Percentiles rank a stretch among this genome's conserved stretches.
Evolutionary conservation across 2,329 filamentous ascomycete species (phyloP).

Genomic region (Alternaria gaisen): DNA sequence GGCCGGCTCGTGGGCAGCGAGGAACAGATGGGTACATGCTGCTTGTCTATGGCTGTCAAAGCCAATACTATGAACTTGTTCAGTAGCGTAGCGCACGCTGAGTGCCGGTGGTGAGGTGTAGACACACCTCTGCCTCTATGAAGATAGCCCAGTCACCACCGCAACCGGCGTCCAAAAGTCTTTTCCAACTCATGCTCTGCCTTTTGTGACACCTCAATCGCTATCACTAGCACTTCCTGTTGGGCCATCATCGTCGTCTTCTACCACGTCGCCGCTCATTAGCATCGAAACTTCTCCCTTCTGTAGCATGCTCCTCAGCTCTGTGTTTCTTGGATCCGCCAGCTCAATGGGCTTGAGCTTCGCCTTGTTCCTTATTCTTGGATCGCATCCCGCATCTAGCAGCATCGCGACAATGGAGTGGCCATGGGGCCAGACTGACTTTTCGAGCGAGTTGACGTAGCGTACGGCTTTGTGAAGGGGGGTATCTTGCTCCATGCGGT

Average conservation of each 20-base stretch:
- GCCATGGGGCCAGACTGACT: constrained; percentile 72
- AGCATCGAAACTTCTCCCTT: constrained; percentile 73
- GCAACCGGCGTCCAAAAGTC: constrained; percentile 1
- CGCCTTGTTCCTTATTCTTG: constrained; percentile 73
- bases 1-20: constrained; percentile 5
- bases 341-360: constrained; percentile 76
- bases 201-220: constrained; percentile 36
- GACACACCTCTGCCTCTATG: constrained; percentile 11
- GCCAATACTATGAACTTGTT: constrained; percentile 13
- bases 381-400: constrained; percentile 78
- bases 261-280: constrained; percentile 59
- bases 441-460: constrained; percentile 75
- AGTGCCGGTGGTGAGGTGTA: constrained; percentile 7
- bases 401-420: constrained; percentile 77
- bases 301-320: constrained; percentile 69
- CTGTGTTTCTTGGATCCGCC: constrained; percentile 74
- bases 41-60: constrained; percentile 10
- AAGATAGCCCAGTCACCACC: constrained; percentile 11
- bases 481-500: constrained; percentile 76
- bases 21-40: constrained; percentile 12
- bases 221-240: constrained; percentile 60
- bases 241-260: constrained; percentile 58
- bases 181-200: neutral
- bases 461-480: constrained; percentile 81
- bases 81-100: constrained; percentile 8